Conservation (phyloP, 495 filamentous ascomycete species). For the Neurospora sp. region DNA sequence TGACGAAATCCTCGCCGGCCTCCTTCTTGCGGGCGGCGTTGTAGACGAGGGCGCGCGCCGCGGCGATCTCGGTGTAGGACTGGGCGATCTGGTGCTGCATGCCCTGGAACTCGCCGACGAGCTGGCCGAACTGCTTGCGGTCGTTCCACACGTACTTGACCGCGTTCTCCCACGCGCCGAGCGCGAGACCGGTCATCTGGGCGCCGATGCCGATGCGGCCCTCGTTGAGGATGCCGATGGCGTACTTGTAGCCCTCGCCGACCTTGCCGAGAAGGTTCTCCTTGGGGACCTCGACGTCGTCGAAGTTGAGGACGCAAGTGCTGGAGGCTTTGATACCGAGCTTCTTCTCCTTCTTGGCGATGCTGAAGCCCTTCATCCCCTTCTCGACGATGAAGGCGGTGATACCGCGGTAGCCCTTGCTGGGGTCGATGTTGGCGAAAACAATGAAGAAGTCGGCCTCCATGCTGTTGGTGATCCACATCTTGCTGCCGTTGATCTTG, state of each 20-base stretch:
- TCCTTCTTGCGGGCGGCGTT: conserved; percentile 98
- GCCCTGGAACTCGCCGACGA: conserved; percentile 92
- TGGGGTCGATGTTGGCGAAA: conserved; percentile 87
- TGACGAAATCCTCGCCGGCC: conserved; percentile 87
- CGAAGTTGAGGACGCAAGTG: conserved; percentile 95
- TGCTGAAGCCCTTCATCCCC: conserved; percentile 75
- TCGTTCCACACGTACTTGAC: conserved; percentile 88
- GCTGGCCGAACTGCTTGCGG: conserved; percentile 88
- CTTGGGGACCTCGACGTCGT: conserved; percentile 83
- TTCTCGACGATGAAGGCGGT: conserved; percentile 95
- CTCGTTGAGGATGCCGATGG: conserved; percentile 93
- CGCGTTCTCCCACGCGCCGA: conserved; percentile 94
- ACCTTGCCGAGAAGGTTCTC: conserved; percentile 80
- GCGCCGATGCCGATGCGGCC: conserved; percentile 96
- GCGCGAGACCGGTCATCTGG: conserved; percentile 95
- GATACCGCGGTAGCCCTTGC: conserved; percentile 89
- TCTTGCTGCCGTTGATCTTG: conserved; percentile 84
- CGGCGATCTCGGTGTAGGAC: conserved; percentile 85
- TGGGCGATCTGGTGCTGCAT: conserved; percentile 99
- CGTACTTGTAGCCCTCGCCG: conserved; percentile 95
- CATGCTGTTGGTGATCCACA: conserved; percentile 98
- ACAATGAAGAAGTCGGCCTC: conserved; percentile 96
- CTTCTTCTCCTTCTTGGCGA: conserved; percentile 99
- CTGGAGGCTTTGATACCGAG: conserved; percentile 90
- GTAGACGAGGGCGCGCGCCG: conserved; percentile 85